Evolutionary conservation across 148 eudicot species (phyloP).

Genomic region (Limonium bicolor): DNA sequence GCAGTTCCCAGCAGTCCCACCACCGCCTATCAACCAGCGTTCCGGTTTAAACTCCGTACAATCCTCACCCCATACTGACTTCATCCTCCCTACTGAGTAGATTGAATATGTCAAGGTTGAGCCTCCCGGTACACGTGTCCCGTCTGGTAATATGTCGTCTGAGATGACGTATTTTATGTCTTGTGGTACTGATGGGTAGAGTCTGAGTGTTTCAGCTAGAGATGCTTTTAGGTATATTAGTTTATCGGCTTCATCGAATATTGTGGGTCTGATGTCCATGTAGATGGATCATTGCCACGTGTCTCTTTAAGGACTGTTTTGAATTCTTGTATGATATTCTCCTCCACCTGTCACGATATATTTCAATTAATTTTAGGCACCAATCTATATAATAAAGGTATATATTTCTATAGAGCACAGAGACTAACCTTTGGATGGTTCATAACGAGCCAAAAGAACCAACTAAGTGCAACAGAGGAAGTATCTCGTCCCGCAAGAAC

Average conservation of each 20-base stretch:
- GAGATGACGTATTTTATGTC: slow-evolving; percentile 33
- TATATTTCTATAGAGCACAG: too few species aligned
- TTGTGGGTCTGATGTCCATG: slow-evolving; percentile 28
- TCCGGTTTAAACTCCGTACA: slow-evolving; percentile 49
- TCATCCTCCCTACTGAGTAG: slow-evolving; percentile 44
- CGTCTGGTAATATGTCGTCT: slow-evolving; percentile 45
- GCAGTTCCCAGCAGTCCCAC: neutral
- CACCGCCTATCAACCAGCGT: slow-evolving; percentile 26
- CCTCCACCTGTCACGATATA: slow-evolving; percentile 12
- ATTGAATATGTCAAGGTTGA: slow-evolving; percentile 41
- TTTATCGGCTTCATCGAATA: slow-evolving; percentile 35
- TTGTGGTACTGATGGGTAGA: slow-evolving; percentile 45
- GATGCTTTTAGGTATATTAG: slow-evolving; percentile 38
- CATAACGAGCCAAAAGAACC: slow-evolving; percentile 53
- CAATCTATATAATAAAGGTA: too few species aligned
- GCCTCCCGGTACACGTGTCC: slow-evolving; percentile 30
- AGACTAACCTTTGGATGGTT: slow-evolving; percentile 12
- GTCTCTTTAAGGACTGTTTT: slow-evolving; percentile 15
- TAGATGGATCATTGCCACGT: slow-evolving; percentile 14
- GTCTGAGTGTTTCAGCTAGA: slow-evolving; percentile 29
- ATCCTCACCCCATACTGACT: slow-evolving; percentile 46
- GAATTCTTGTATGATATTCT: slow-evolving; percentile 24
- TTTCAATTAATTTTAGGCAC: too few species aligned
- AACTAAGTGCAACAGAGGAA: slow-evolving; percentile 36
- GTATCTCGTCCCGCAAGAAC: slow-evolving; percentile 55